Percentiles rank a stretch among this genome's conserved stretches.
These are phyloP conservation scores for Coniella vitis DNA, from an alignment of 2,329 filamentous ascomycete genomes.

Conservation along the genomic window DNA sequence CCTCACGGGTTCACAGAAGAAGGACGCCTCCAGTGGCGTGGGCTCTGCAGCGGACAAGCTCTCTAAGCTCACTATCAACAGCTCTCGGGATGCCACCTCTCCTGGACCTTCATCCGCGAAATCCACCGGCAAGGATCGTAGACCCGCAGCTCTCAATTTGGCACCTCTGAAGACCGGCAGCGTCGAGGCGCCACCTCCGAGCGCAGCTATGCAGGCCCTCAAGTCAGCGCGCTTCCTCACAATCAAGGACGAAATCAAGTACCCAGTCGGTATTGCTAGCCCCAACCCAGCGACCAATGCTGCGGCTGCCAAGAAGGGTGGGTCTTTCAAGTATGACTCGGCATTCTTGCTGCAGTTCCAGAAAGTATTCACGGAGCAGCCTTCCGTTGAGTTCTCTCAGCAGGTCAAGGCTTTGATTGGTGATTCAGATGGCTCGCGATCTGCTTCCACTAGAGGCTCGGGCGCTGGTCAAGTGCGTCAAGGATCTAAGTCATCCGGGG, in stretches of 20 bases:
- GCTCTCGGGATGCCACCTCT: constrained; percentile 7
- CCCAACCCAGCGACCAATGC: constrained; percentile 88
- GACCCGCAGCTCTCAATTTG: constrained; percentile 85
- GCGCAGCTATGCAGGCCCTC: constrained; percentile 85
- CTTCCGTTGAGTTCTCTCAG: constrained; percentile 84
- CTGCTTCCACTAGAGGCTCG: constrained; percentile 52
- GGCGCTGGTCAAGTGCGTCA: constrained; percentile 30
- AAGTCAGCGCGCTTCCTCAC: constrained; percentile 86
- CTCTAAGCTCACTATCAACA: constrained; percentile 42
- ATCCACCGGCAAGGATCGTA: constrained; percentile 49
- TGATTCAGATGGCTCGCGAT: constrained; percentile 59
- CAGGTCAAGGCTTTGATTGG: constrained; percentile 85
- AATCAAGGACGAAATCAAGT: constrained; percentile 70
- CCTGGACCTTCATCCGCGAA: constrained; percentile 28
- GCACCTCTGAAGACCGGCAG: constrained; percentile 73
- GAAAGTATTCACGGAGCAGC: constrained; percentile 92
- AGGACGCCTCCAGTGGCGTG: constrained; percentile 31
- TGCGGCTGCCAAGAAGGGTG: constrained; percentile 70
- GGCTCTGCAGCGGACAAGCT: constrained; percentile 39
- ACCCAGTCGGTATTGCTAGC: constrained; percentile 76
- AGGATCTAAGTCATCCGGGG: constrained; percentile 42
- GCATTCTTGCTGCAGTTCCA: constrained; percentile 96
- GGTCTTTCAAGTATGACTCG: constrained; percentile 89
- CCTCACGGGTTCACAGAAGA: constrained; percentile 34
- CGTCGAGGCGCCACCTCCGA: constrained; percentile 86